A percentile compares a stretch with the other conserved stretches of the same genome.
Conservation (phyloP, 306 rosid genomes). For the Canavalia gladiata region DNA sequence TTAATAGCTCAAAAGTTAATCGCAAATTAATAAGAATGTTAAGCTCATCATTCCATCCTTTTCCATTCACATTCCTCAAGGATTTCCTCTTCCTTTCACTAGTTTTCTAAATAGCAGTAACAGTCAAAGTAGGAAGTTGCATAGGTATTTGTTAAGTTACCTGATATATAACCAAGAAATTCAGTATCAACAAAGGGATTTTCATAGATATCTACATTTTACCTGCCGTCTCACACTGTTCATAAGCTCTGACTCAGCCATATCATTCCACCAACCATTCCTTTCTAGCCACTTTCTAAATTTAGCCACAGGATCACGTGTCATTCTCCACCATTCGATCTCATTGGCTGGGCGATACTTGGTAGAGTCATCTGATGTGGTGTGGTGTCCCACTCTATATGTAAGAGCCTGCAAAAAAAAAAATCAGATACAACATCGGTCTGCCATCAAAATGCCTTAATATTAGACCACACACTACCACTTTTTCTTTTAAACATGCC, state of each 20-base stretch:
- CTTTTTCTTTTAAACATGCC: constrained; percentile 9
- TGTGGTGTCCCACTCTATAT: constrained; percentile 94
- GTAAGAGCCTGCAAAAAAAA: constrained; percentile 73
- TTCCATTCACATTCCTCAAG: neutral
- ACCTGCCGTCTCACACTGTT: constrained; percentile 72
- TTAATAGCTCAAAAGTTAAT: neutral
- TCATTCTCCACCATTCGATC: constrained; percentile 82
- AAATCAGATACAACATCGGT: constrained; percentile 38
- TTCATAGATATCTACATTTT: constrained; percentile 39
- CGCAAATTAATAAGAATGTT: constrained; percentile 7
- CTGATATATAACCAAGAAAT: constrained; percentile 11
- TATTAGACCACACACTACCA: constrained; percentile 17
- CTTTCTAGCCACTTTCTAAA: constrained; percentile 93
- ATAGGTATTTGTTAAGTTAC: neutral
- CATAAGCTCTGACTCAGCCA: constrained; percentile 72
- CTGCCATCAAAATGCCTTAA: constrained; percentile 28
- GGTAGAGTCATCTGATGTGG: constrained; percentile 97
- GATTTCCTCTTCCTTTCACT: constrained; percentile 23
- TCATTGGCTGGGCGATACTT: constrained; percentile 82
- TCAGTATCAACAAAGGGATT: constrained; percentile 6
- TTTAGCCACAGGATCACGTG: constrained; percentile 80
- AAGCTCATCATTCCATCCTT: neutral
- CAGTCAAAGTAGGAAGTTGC: neutral
- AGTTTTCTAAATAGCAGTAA: neutral
- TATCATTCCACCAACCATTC: constrained; percentile 84